Evolutionary conservation across 106 monocot species (phyloP).

Genomic region (Acorus calamus): DNA sequence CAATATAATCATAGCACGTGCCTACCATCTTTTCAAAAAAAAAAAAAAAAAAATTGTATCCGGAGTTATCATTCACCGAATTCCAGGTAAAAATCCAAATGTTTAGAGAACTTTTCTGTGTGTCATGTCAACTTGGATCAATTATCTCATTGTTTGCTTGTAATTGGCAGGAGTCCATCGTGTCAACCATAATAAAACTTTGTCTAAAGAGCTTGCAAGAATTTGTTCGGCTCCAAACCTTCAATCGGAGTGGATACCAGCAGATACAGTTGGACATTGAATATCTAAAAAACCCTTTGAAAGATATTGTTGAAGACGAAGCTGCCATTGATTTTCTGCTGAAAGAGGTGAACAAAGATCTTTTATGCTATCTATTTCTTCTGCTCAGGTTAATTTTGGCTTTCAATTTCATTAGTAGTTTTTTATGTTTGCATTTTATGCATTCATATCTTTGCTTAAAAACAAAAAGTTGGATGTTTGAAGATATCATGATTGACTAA

Average conservation of each 20-base stretch:
- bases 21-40: no score
- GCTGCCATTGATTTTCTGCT: conserved; percentile 75
- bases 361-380: neutral
- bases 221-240: conserved; percentile 85
- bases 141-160: neutral
- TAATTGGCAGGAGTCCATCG: conserved; percentile 89
- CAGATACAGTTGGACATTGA: conserved; percentile 97
- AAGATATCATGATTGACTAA: no score
- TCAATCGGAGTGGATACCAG: conserved; percentile 92
- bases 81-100: no score
- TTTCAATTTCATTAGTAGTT: no score
- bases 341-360: conserved; percentile 50
- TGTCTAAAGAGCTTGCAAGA: conserved; percentile 95
- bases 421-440: no score
- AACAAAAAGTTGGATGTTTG: no score
- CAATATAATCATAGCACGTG: no score
- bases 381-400: neutral
- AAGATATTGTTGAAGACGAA: conserved; percentile 79
- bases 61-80: no score
- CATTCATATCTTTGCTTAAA: no score
- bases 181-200: conserved; percentile 75
- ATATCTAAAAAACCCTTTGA: conserved; percentile 74
- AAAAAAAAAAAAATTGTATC: no score
- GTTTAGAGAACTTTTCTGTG: no score
- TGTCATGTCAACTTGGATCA: no score